A percentile compares a stretch with the other conserved stretches of the same genome.
These are phyloP conservation scores for Cystofilobasidium bisporidii DNA, from an alignment of 768 basidiomycete species.

Conservation along the genomic window DNA sequence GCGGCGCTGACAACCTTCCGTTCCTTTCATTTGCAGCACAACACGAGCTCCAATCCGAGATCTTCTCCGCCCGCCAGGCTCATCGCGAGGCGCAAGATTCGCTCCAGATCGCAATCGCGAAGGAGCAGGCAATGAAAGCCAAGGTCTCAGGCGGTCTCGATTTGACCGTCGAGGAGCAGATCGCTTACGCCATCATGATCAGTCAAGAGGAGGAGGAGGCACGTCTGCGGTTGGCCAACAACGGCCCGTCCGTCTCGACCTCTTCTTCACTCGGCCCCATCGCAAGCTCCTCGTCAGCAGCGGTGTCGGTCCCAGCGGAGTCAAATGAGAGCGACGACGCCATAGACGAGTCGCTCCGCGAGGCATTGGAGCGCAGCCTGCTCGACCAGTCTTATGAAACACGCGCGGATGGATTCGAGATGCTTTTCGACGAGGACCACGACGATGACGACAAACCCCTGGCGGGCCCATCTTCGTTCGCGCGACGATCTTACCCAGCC, in stretches of 20 bases:
- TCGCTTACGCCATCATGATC: slow-evolving; percentile 22
- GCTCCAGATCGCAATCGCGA: neutral
- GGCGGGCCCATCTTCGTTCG: neutral
- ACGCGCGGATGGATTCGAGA: neutral
- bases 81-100: slow-evolving; percentile 12
- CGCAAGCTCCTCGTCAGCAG: too few species aligned
- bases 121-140: slow-evolving; percentile 6
- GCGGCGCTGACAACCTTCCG: neutral
- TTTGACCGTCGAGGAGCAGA: slow-evolving; percentile 15
- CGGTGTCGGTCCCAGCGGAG: too few species aligned
- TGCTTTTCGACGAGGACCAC: slow-evolving; percentile 2
- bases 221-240: too few species aligned
- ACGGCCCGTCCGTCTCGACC: neutral
- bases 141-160: slow-evolving; percentile 17
- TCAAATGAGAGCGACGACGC: slow-evolving; percentile 6
- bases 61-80: slow-evolving; percentile 8
- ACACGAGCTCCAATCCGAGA: slow-evolving; percentile 22
- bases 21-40: neutral
- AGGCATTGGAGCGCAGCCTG: slow-evolving; percentile 6
- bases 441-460: neutral
- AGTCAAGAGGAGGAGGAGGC: slow-evolving; percentile 21
- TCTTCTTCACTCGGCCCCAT: too few species aligned
- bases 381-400: neutral
- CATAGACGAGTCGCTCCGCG: slow-evolving; percentile 5
- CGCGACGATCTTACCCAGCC: neutral